Base-by-base conservation (phyloP, 805 yeast genomes). In the Wickerhamomyces xylosicus region DNA sequence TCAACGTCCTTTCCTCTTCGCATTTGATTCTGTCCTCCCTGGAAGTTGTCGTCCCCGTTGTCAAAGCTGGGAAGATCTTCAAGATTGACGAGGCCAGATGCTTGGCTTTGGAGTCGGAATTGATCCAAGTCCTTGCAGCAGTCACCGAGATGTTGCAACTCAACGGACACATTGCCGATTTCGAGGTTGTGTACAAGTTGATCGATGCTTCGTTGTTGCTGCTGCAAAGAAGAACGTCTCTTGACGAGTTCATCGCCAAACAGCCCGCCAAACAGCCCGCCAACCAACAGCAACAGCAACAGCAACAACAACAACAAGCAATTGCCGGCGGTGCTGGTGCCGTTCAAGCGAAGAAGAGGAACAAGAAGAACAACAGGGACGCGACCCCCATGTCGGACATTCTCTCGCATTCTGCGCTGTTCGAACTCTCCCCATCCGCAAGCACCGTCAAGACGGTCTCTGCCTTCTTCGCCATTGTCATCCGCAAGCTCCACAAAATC, bases 341-440 rank as follows among this genome's bases (percentile, higher is more conserved):
- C 17, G 41, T 34, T 7, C 48, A 39, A 18, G 41, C 36, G 16
- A 34, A 40, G 14, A 44, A 44, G 35, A 64, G 62, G 41, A 62
- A 63, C 47, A 58, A 67, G 37, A 70, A 63, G 49, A 72, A 67
- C 45, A 57, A 53, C 35, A 57, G 59, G 31, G 58, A 57, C 15
- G 46, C 72, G 1, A 64, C 66, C 20, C 76, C 86, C 4, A 58
- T 79, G 44, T 72, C 89, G 8, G 94, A 83, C 59, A 53, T 81
- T 22, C 63, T 80, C 35, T 76, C 87, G 1, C 84, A 81, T 54
- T 66, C 77, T 35, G 76, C 72, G 39, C 63, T 74, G 38, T 81
- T 82, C 48, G 54, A 56, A 21, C 51, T 59, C 8, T 56, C 61
- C 9, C 66, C 74, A 14, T 64, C 78, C 5, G 31, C 43, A 0